A percentile compares a stretch with the other conserved stretches of the same genome.
Evolutionary conservation across 1,139 yeast species (phyloP).

Genomic region (Suhomyces kunorum): DNA sequence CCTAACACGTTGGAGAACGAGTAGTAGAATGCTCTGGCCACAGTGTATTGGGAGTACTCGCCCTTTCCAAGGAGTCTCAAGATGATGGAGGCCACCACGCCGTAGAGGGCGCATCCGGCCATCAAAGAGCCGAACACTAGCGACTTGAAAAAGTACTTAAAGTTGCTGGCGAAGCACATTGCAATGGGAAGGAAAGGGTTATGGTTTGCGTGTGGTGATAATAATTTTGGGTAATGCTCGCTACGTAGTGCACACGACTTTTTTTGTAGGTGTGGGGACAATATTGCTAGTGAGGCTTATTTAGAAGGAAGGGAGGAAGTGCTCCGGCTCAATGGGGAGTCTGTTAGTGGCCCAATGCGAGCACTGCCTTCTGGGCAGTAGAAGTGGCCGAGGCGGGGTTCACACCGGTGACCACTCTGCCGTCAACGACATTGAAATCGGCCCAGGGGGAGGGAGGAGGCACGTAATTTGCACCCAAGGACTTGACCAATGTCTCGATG

Average conservation of each 20-base stretch:
- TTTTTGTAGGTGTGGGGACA: too few species aligned
- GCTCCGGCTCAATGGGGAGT: too few species aligned
- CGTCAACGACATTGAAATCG: conserved; percentile 21
- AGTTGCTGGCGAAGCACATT: conserved; percentile 14
- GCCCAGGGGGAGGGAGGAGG: conserved; percentile 23
- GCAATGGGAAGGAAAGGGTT: background rate
- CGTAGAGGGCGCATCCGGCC: conserved; percentile 66
- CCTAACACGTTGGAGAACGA: conserved; percentile 64
- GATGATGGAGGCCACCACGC: conserved; percentile 72
- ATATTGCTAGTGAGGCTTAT: too few species aligned
- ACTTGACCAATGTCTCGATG: conserved; percentile 16
- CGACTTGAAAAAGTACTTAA: conserved; percentile 59
- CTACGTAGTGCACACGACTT: conserved; percentile 2
- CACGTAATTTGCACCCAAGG: conserved; percentile 22
- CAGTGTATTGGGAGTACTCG: conserved; percentile 83
- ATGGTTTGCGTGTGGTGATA: too few species aligned
- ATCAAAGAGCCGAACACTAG: conserved; percentile 53
- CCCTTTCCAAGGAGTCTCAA: conserved; percentile 71
- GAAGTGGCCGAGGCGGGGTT: conserved; percentile 50
- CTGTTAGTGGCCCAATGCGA: too few species aligned
- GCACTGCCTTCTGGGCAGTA: conserved; percentile 41
- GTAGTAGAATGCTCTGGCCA: conserved; percentile 78
- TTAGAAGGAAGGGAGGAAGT: too few species aligned
- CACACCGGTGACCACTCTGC: conserved; percentile 24
- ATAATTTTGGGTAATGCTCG: background rate